A percentile compares a stretch with the other conserved stretches of the same genome.
These are phyloP conservation scores for Sordariomycetes sp. DNA, from an alignment of 2,329 filamentous ascomycete genomes.

Conservation along the genomic window DNA sequence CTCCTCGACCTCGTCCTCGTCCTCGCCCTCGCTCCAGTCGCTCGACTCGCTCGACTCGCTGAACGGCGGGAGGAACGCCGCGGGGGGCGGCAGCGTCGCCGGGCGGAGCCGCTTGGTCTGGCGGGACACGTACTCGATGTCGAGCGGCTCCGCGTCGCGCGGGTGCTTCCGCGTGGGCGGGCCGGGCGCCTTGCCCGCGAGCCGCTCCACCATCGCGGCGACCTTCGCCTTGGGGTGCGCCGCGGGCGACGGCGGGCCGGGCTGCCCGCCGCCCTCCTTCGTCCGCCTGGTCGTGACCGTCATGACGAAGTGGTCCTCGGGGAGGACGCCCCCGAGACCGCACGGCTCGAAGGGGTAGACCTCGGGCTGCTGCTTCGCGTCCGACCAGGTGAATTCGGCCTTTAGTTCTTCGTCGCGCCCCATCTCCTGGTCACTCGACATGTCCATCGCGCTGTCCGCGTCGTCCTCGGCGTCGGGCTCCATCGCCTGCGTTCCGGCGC, in stretches of 20 bases:
- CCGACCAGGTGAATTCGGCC: slow-evolving; percentile 34
- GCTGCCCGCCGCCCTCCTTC: slow-evolving; percentile 13
- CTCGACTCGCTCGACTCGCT: slow-evolving; percentile 26
- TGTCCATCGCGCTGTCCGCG: neutral
- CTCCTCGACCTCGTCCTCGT: neutral
- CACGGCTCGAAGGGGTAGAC: slow-evolving; percentile 38
- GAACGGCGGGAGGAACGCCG: slow-evolving; percentile 38
- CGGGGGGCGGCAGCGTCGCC: slow-evolving; percentile 38
- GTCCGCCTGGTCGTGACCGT: slow-evolving; percentile 39
- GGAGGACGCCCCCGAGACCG: slow-evolving; percentile 47
- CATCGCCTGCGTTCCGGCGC: slow-evolving; percentile 18
- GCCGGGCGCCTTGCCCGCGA: neutral
- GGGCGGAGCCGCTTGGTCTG: slow-evolving; percentile 32
- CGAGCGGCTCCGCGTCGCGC: slow-evolving; percentile 12
- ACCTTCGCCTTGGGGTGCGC: neutral
- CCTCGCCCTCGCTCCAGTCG: slow-evolving; percentile 1
- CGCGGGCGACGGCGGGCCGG: neutral
- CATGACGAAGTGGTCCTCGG: slow-evolving; percentile 54
- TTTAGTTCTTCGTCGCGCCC: slow-evolving; percentile 27
- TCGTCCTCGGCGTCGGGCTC: neutral
- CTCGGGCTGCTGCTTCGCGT: slow-evolving; percentile 25
- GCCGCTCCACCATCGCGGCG: neutral
- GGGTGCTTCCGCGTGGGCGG: slow-evolving; percentile 9
- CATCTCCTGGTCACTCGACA: slow-evolving; percentile 8
- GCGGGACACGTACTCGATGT: slow-evolving; percentile 34